Percentiles rank a stretch among this genome's conserved stretches.
Evolutionary conservation across 192 early-diverging fungal genomes (phyloP).

Genomic region (Backusella tuberculispora): DNA sequence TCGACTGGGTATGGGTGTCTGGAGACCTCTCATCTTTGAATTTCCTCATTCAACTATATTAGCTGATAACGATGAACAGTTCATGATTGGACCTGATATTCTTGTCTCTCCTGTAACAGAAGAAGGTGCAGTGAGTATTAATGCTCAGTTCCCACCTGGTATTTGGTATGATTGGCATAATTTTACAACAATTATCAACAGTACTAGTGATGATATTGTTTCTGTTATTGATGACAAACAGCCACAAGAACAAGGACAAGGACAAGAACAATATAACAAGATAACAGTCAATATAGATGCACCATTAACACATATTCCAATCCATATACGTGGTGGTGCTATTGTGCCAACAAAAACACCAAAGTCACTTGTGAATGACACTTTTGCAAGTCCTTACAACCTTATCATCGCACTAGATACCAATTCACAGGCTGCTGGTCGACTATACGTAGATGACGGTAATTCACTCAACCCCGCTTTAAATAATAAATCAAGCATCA

Average conservation of each 20-base stretch:
- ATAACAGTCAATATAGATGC: slow-evolving; percentile 41
- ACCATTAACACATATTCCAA: slow-evolving; percentile 56
- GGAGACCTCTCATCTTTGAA: slow-evolving; percentile 58
- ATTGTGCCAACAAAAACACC: slow-evolving; percentile 60
- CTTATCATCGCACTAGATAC: slow-evolving; percentile 60
- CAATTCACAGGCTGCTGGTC: slow-evolving; percentile 49
- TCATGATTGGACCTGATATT: slow-evolving; percentile 62
- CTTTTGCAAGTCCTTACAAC: slow-evolving; percentile 45
- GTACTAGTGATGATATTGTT: neutral
- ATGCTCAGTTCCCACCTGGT: slow-evolving; percentile 63
- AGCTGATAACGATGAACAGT: slow-evolving; percentile 55
- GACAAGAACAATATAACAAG: neutral
- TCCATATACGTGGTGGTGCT: slow-evolving; percentile 63
- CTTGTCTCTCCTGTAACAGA: slow-evolving; percentile 61
- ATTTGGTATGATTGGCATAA: slow-evolving; percentile 67
- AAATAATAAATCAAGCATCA: slow-evolving; percentile 19
- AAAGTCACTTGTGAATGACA: slow-evolving; percentile 48
- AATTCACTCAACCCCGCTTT: slow-evolving; percentile 39
- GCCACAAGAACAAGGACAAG: too few species aligned
- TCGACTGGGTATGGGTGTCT: slow-evolving; percentile 54
- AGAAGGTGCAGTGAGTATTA: slow-evolving; percentile 52
- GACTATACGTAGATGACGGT: slow-evolving; percentile 67
- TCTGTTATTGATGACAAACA: too few species aligned
- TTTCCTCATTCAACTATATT: slow-evolving; percentile 42
- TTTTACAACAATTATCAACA: slow-evolving; percentile 27